These are phyloP conservation scores for Hyaloscypha variabilis DNA, from an alignment of 495 filamentous ascomycete genomes.

Conservation along the genomic window DNA sequence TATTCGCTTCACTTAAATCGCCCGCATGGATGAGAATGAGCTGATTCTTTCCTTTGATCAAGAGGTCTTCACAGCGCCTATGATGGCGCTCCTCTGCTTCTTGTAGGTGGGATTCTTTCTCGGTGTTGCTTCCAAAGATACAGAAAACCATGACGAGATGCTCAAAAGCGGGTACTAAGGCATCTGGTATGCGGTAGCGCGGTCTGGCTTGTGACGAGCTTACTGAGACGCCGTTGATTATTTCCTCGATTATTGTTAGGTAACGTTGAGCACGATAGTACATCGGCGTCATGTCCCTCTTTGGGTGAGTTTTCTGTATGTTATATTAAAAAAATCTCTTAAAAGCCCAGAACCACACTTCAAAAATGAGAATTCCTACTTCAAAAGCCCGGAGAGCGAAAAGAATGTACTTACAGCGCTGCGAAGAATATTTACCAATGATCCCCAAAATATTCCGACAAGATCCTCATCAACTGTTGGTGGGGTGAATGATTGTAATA, in stretches of 20 bases:
- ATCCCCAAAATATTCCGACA: background rate
- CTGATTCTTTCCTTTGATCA: background rate
- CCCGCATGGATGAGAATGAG: background rate
- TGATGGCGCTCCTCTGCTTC: background rate
- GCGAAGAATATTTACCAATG: background rate
- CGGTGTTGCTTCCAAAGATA: background rate
- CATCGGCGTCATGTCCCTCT: background rate
- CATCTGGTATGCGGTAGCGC: background rate
- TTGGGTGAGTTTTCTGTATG: background rate
- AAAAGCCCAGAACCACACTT: background rate
- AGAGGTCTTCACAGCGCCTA: background rate
- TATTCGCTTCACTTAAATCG: background rate
- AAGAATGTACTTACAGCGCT: background rate
- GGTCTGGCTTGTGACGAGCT: background rate
- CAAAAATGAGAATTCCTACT: background rate
- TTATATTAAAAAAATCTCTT: background rate
- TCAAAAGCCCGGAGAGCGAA: no score
- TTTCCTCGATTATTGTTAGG: background rate
- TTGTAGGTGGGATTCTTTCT: background rate
- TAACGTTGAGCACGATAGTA: background rate
- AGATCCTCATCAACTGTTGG: background rate
- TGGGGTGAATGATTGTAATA: background rate
- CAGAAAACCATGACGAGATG: constrained; percentile 1
- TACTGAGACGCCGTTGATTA: background rate
- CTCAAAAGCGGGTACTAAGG: background rate